Evolutionary conservation across 176 grass and related monocot genomes (phyloP).

Genomic region (Ensete glaucum): DNA sequence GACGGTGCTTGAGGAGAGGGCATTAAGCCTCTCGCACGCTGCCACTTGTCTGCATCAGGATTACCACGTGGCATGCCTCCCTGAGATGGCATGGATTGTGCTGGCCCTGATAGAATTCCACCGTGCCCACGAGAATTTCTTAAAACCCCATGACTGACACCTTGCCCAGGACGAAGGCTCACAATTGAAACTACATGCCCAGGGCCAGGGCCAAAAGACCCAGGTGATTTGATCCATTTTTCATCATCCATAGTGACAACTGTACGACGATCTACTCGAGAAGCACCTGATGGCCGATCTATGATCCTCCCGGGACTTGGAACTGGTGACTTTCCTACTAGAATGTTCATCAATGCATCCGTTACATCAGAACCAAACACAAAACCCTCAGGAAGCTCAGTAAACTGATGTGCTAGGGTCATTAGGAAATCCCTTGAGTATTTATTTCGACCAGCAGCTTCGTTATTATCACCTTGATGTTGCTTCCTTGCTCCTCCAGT

Average conservation of each 20-base stretch:
- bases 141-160: constrained; percentile 54
- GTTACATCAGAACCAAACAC: constrained; percentile 28
- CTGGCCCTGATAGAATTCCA: constrained; percentile 50
- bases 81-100: constrained; percentile 30
- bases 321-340: constrained; percentile 44
- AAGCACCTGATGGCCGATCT: constrained; percentile 43
- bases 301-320: constrained; percentile 43
- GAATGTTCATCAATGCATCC: constrained; percentile 35
- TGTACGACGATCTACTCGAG: constrained; percentile 39
- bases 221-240: constrained; percentile 47
- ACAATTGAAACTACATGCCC: constrained; percentile 28
- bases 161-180: constrained; percentile 49
- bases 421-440: constrained; percentile 87
- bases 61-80: constrained; percentile 32
- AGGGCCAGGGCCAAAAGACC: constrained; percentile 29
- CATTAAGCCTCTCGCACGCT: constrained; percentile 55
- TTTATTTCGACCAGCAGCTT: constrained; percentile 42
- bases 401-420: constrained; percentile 44
- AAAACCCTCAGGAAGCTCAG: constrained; percentile 71
- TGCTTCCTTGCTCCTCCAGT: constrained; percentile 16
- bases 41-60: constrained; percentile 88
- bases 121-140: constrained; percentile 51
- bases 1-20: constrained; percentile 62
- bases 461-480: constrained; percentile 26
- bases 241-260: constrained; percentile 54